Evolutionary conservation across 306 rosid genomes (phyloP).

Genomic region (Rosa persica): DNA sequence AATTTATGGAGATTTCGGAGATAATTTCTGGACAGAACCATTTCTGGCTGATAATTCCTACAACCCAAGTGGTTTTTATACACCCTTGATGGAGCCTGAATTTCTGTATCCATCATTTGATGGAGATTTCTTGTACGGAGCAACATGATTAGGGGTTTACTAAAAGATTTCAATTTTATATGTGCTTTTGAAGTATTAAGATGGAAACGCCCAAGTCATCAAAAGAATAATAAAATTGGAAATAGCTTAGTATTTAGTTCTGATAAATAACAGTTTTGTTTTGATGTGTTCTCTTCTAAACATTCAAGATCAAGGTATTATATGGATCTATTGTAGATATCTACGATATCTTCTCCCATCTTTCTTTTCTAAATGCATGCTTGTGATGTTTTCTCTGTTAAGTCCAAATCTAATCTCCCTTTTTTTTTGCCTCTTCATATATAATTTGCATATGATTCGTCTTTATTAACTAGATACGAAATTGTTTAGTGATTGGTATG

Average conservation of each 20-base stretch:
- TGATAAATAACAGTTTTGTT: neutral
- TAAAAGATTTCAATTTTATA: neutral
- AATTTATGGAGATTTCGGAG: conserved; percentile 16
- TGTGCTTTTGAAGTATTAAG: neutral
- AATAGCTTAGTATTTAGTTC: neutral
- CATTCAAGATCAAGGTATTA: neutral
- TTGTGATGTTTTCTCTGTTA: no score
- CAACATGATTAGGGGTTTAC: neutral
- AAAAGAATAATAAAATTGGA: neutral
- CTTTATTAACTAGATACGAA: neutral
- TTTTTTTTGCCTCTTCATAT: no score
- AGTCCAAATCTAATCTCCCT: no score
- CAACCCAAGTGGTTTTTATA: conserved; percentile 6
- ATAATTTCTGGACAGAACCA: conserved; percentile 46
- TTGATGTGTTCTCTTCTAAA: neutral
- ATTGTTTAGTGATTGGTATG: no score
- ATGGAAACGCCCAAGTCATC: neutral
- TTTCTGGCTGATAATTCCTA: conserved; percentile 33
- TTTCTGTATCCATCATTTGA: conserved; percentile 24
- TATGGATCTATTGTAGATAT: neutral
- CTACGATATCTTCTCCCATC: neutral
- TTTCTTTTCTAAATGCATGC: neutral
- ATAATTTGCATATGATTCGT: no score
- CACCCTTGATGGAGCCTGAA: conserved; percentile 24
- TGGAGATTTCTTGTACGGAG: conserved; percentile 24